Base-by-base conservation (phyloP, 176 grass and related monocot genomes). In the Cenchrus americanus region DNA sequence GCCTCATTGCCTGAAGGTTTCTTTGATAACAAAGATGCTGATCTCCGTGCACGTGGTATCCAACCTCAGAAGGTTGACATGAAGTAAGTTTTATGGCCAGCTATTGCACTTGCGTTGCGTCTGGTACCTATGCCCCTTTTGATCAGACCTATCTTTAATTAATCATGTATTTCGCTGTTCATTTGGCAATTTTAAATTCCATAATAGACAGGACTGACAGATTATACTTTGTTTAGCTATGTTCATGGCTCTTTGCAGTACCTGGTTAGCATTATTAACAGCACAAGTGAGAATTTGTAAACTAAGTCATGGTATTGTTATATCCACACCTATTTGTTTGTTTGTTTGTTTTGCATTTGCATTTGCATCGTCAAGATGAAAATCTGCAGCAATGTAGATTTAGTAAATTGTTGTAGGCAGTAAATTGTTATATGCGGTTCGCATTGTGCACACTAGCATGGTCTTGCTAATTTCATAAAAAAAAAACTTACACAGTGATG, bases 1-100 rank as follows among this genome's bases (percentile, higher is more conserved):
- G 76, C 70, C 77, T 80, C 83, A 8, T 81, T 99, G 68, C 96
- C 96, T 21, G 93, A 99, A 99, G 93, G 97, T 13, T 99, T 99
- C 79, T 99, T 99, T 49, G 97, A 99, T 89, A 99, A 96, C 88
- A 96, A 96, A 88, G 97, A 96, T 76, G 93, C 93, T 8, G 97
- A 99, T 92, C 93, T 99, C 42, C 89, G 89, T 75, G 93, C 93
- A 83, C 93, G 90, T 79, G 93, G 93, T 63, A 90, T 95, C 74
- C 82, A 95, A 81, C 93, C 90, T 78, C 89, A 87, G 69, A 95
- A 95, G 42, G 75, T 95, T 78, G 87, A 90, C 71, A 82, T 92
- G 44, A 90, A 90, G 93, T 95, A 90, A 81, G 76, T 42, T 74
- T 87, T 80, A 78, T 43, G 8, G 14, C 79, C 37, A 74, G 43